A percentile compares a stretch with the other conserved stretches of the same genome.
Conservation (phyloP, 345 rosid species). For the Salix brachista region DNA sequence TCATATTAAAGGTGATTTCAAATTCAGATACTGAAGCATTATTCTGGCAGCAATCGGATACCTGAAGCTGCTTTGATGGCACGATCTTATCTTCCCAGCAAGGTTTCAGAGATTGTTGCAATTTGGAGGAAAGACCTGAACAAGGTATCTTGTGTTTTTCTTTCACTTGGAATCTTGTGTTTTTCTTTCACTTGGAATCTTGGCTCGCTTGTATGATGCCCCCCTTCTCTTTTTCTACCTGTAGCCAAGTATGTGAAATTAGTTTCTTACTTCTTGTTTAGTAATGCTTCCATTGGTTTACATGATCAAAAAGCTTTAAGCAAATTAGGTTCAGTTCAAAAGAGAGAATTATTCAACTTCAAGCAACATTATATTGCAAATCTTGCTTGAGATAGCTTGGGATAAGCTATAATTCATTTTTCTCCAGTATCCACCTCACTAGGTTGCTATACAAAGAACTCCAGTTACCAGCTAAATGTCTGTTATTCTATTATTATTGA, state of each 20-base stretch:
- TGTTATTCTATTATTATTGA: background rate
- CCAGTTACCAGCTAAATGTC: background rate
- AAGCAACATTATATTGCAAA: background rate
- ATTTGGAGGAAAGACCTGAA: constrained; percentile 95
- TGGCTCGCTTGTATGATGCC: background rate
- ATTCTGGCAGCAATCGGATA: constrained; percentile 78
- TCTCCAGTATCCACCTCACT: background rate
- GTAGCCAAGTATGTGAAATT: background rate
- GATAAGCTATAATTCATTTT: background rate
- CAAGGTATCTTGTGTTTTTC: constrained; percentile 46
- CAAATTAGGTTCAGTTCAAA: background rate
- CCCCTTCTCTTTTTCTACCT: background rate
- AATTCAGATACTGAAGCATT: constrained; percentile 18
- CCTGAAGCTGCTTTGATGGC: constrained; percentile 99
- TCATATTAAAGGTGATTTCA: constrained; percentile 1
- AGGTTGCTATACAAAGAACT: background rate
- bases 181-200: background rate
- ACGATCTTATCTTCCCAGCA: constrained; percentile 96
- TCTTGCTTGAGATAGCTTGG: background rate
- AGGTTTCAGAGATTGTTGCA: constrained; percentile 90
- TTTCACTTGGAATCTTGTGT: background rate
- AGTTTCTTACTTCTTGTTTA: background rate
- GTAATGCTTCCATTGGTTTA: background rate
- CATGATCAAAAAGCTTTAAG: background rate
- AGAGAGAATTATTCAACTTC: background rate